Evolutionary conservation across 257 asterid genomes (phyloP).

Genomic region (Plectranthus barbatus): DNA sequence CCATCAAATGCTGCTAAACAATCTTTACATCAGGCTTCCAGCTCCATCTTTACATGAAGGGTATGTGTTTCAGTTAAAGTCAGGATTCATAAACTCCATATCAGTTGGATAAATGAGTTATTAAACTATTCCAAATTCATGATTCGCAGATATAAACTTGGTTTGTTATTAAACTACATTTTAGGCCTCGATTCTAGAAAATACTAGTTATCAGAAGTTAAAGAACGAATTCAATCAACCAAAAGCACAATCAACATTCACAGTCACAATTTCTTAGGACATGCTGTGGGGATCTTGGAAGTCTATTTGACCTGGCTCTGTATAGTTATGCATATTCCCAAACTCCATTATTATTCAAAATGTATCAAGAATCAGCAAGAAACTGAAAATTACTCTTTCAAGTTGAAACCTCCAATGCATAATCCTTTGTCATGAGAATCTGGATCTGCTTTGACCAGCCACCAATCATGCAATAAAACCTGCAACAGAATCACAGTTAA

Average conservation of each 20-base stretch:
- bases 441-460: slow-evolving; percentile 41
- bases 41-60: background rate
- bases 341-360: background rate
- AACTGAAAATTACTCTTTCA: slow-evolving; percentile 17
- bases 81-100: background rate
- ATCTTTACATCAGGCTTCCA: background rate
- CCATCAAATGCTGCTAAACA: background rate
- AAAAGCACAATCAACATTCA: background rate
- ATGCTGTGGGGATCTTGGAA: background rate
- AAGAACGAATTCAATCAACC: background rate
- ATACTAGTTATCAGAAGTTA: background rate
- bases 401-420: slow-evolving; percentile 44
- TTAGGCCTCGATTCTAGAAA: background rate
- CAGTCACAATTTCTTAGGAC: background rate
- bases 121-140: background rate
- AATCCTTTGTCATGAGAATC: slow-evolving; percentile 29
- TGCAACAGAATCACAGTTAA: slow-evolving; percentile 9
- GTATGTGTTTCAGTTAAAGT: background rate
- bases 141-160: background rate
- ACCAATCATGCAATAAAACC: slow-evolving; percentile 48
- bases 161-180: too few relatives aligned
- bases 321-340: background rate
- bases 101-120: background rate
- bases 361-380: background rate
- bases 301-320: background rate